Conservation (phyloP, 805 yeast genomes). For the Ogataea allantospora region DNA sequence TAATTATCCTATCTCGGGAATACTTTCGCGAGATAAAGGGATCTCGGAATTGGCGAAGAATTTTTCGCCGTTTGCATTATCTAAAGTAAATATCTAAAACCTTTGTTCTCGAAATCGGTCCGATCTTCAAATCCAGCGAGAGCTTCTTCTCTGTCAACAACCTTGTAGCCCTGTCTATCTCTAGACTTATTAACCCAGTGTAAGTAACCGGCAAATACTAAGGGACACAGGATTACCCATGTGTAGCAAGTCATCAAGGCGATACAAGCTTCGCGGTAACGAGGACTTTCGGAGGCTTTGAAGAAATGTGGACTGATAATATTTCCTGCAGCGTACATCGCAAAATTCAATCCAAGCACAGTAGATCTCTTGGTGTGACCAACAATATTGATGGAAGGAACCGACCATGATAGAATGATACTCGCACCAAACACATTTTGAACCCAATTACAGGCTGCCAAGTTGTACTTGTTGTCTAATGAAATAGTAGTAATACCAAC, state of each 20-base stretch:
- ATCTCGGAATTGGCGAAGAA: no score
- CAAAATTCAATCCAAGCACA: conserved; percentile 41
- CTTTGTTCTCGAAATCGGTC: conserved; percentile 31
- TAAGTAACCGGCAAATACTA: conserved; percentile 24
- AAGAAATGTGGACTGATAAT: conserved; percentile 52
- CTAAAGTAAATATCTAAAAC: conserved; percentile 22
- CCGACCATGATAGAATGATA: conserved; percentile 18
- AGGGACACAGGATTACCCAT: conserved; percentile 3
- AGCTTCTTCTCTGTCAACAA: conserved; percentile 28
- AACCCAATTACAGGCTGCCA: conserved; percentile 9
- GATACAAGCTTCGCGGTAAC: conserved; percentile 38
- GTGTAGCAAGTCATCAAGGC: conserved; percentile 19
- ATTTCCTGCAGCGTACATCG: conserved; percentile 52
- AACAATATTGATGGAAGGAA: conserved; percentile 34
- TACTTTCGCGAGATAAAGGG: background rate
- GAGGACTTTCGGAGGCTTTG: conserved; percentile 42
- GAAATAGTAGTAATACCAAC: conserved; percentile 40
- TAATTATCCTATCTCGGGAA: conserved; percentile 1
- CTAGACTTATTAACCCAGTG: conserved; percentile 40
- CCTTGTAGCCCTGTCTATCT: conserved; percentile 32
- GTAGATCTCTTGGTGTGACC: conserved; percentile 54
- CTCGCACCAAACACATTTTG: conserved; percentile 15
- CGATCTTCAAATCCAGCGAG: conserved; percentile 33
- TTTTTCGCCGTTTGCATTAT: background rate
- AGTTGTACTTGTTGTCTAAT: conserved; percentile 32